Evolutionary conservation across 1,284 basidiomycete species (phyloP), one percentile per base, ranked within the genome.

Genomic region (Thelephora terrestris): DNA sequence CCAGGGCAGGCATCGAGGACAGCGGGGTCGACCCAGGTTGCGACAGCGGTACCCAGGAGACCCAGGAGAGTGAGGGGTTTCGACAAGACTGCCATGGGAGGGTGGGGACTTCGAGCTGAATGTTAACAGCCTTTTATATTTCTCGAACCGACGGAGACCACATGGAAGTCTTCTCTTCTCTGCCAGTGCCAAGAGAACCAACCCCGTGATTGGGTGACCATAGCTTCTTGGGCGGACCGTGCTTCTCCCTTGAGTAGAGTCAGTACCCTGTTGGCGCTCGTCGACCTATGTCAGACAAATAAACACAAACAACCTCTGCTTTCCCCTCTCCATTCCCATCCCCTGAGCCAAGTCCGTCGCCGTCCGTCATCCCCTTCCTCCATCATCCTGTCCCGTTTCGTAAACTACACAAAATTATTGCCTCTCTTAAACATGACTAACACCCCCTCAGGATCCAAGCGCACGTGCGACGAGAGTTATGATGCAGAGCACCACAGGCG

Each of bases 361-460:
- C 44, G 21, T 20, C 24, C 38, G 40, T 17, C 37, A 49, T 43
- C 51, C 50, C 47, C 54, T 58, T 59, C 61, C 59, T 61, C 64
- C 68, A 70, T 67, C 65, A 84, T 85, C 84, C 81, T 86, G 83
- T 81, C 84, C 82, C 82, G 76, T 75, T 71, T 75, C 72, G 79
- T 82, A 81, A 84, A 64, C 73, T 71, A 73, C 68, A 32, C 29
- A 32, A 7, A 74, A 73, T 78, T 66, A 63, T 63, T 32, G 7
- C 39, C 16, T 59, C 53, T 55, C 61, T 61, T 62, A 67, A 71
- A 70, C 56, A 85, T 85, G 81, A 80, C 84, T 87, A 84, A 86
- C 74, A 70, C 80, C 64, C 71, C 79, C 72, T 76, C 86, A 88
- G 86, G 85, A 74, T 71, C 73, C 65, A 87, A 88, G 80, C 81